Base-by-base conservation (phyloP, 176 grass and related monocot genomes). In the Rhynchospora tenuis region DNA sequence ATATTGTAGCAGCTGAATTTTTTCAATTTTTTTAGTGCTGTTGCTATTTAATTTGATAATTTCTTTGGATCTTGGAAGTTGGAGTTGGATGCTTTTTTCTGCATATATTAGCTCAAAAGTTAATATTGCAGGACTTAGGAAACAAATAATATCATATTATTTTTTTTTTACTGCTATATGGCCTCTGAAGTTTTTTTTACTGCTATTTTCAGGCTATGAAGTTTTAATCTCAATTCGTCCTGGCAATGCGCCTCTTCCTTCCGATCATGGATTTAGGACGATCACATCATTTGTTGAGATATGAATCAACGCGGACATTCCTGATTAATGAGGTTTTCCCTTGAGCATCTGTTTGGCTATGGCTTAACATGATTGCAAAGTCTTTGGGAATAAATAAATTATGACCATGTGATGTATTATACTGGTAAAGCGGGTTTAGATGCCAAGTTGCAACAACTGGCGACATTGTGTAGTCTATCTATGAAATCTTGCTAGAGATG, bases 191-290 rank as follows among this genome's bases (percentile, higher is more conserved):
- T 64, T n/a, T 33, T 57, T 67, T 44, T 24, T 60, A 22, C 14
- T 29, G 60, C 54, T 71, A 22, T 71, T 81, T 83, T 28, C 70
- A 91, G 89, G 89, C 43, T 78, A 85, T 48, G 68, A 88, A 83
- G 89, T 85, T 58, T 2, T 87, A 61, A 82, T 90, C 63, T 81
- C 89, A 6, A 59, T 90, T 50, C 85, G 89, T 55, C 82, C 82
- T 14, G 89, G 85, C 74, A 91, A 91, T 78, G 67, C 83, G 10
- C 82, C 86, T 15, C 70, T 91, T 10, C 85, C 89, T 51, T 60
- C 86, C 43, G 81, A 91, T 60, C 89, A 90, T 52, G 74, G 85
- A 58, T 90, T 90, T 72, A 54, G 29, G 58, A 91, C 86, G 1
- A 78, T 91, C 43, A 85, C 38, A 17, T 90, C 89, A 60, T 90